Conservation (phyloP, 306 rosid species). For the Rosa persica region DNA sequence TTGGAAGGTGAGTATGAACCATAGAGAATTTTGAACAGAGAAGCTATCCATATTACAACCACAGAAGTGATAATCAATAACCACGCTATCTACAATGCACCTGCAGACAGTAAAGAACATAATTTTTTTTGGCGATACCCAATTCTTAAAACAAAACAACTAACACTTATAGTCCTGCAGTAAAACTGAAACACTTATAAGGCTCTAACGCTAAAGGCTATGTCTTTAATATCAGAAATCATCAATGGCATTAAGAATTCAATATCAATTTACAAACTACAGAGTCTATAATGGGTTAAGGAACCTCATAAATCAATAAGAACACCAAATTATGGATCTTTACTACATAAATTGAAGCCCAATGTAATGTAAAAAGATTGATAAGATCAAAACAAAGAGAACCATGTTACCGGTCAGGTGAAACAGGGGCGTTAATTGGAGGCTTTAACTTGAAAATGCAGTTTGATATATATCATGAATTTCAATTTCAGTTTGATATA, state of each 20-base stretch:
- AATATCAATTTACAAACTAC: background rate
- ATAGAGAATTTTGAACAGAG: constrained; percentile 49
- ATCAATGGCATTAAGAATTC: too few species aligned
- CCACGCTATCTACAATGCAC: constrained; percentile 40
- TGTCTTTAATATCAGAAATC: background rate
- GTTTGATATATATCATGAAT: too few species aligned
- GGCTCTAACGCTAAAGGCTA: background rate
- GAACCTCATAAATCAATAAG: too few species aligned
- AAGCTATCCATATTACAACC: constrained; percentile 57
- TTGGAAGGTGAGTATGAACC: constrained; percentile 33
- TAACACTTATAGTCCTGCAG: background rate
- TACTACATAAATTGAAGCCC: background rate
- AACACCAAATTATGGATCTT: background rate
- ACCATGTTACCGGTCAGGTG: background rate
- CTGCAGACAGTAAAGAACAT: background rate
- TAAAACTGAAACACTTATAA: background rate
- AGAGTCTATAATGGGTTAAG: background rate
- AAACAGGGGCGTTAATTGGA: background rate
- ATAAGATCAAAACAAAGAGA: background rate
- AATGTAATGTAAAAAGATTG: background rate
- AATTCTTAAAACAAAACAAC: background rate
- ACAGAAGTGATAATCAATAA: constrained; percentile 40
- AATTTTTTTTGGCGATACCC: background rate
- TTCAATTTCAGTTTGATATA: too few species aligned
- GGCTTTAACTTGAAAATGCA: too few species aligned